Conservation (phyloP, 345 rosid species). For the Acer negundo region DNA sequence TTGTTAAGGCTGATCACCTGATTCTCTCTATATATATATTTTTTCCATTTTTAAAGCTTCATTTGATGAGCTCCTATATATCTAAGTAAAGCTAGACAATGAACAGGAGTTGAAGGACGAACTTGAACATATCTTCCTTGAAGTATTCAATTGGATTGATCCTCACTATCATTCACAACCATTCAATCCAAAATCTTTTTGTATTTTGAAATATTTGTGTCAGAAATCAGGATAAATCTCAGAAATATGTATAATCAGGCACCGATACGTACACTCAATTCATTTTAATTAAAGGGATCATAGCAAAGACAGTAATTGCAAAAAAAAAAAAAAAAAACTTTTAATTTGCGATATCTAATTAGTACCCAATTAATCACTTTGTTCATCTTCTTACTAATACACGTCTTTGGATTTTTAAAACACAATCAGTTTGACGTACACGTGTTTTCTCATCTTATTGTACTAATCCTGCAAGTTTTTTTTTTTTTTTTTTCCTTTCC, state of each 20-base stretch:
- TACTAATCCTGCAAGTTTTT: no score
- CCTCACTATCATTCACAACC: not conserved
- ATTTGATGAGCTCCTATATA: constrained; percentile 13
- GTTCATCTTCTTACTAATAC: no score
- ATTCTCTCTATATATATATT: constrained; percentile 4
- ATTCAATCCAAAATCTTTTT: not conserved
- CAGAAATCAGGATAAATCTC: not conserved
- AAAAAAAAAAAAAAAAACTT: no score
- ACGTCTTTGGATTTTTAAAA: no score
- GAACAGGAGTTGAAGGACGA: constrained; percentile 27
- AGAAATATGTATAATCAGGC: not conserved
- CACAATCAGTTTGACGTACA: no score
- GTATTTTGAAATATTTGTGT: no score
- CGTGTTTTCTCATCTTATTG: no score
- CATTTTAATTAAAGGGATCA: no score
- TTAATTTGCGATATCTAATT: no score
- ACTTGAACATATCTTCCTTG: constrained; percentile 34
- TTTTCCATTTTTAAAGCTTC: constrained; percentile 13
- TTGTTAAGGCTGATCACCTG: constrained; percentile 2
- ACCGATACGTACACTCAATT: no score
- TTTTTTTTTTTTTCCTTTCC: no score
- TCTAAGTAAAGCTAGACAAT: constrained; percentile 34
- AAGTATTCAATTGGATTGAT: constrained; percentile 30
- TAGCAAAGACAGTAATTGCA: not conserved
- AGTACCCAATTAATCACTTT: no score